Evolutionary conservation across 768 basidiomycete genomes (phyloP).

Genomic region (Pisolithus tinctorius): DNA sequence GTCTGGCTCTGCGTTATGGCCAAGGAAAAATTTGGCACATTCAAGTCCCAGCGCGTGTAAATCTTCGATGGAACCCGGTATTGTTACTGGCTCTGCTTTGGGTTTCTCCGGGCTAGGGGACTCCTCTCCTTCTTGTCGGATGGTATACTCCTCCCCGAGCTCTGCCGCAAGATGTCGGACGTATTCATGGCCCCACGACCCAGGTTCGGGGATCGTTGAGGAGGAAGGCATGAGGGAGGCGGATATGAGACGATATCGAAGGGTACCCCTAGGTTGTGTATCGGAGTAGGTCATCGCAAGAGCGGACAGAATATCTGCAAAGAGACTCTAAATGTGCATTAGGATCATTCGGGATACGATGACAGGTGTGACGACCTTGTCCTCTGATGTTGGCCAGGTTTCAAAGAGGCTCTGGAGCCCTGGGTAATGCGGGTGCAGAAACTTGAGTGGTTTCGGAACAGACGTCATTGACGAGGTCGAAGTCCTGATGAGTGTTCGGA

Average conservation of each 20-base stretch:
- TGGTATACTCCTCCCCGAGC: conserved; percentile 85
- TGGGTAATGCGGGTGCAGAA: conserved; percentile 91
- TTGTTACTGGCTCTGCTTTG: conserved; percentile 26
- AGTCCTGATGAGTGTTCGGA: conserved; percentile 89
- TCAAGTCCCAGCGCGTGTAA: conserved; percentile 71
- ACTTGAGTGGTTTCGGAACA: conserved; percentile 97
- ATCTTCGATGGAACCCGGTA: conserved; percentile 60
- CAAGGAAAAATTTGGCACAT: conserved; percentile 83
- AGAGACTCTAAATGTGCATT: conserved; percentile 57
- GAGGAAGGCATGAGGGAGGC: conserved; percentile 58
- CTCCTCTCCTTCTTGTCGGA: conserved; percentile 53
- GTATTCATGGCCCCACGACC: conserved; percentile 99
- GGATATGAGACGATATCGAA: conserved; percentile 85
- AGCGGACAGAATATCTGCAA: conserved; percentile 95
- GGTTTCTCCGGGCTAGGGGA: conserved; percentile 21
- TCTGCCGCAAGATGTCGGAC: conserved; percentile 95
- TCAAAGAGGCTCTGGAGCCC: conserved; percentile 80
- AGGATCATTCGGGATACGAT: not conserved
- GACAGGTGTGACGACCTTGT: conserved; percentile 48
- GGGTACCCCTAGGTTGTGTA: conserved; percentile 91
- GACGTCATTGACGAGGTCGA: conserved; percentile 99
- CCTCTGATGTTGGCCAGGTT: conserved; percentile 68
- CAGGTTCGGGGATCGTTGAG: conserved; percentile 76
- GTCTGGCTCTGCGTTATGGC: conserved; percentile 96
- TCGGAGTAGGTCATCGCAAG: conserved; percentile 99